Evolutionary conservation across 164 flowering plant genomes (phyloP), one percentile per base, ranked within the genome.

Genomic region (Magnolia kwangsiensis): DNA sequence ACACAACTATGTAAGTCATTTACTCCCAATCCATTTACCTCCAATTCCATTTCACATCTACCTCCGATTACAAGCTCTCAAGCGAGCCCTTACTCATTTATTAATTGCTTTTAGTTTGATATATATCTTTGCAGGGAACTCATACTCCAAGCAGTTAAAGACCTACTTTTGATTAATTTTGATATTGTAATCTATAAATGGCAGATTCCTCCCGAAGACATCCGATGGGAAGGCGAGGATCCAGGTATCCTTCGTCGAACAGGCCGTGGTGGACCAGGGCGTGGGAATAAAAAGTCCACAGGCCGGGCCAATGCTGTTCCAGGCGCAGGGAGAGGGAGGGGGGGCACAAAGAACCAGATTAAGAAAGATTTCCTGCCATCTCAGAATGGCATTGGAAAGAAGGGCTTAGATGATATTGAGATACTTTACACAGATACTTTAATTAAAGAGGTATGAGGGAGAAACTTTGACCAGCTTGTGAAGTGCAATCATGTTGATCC

Each of bases 121-220:
- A 19, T 59, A 1, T 10, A 63, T 18, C 65, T 65, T 68, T 31
- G 4, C 71, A 18, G 49, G 50, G 8, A 13, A 23, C 37, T 68
- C 20, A 68, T 68, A 68, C 31, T 13, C 31, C 37, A 65, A 8
- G 37, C 1, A 16, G 49, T 55, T 16, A 18, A 63, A 24, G 51
- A 18, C 10, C 68, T 73, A 20, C 11, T 27, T 11, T 13, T n/a
- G 11, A 23, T 63, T 63, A 65, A 23, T 73, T 65, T 24, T 49
- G 64, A 74, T 50, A 2, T 51, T 27, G 8, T 50, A 20, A 23
- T 8, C 1, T 50, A 50, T 73, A 19, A 37, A 51, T 78, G 78
- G 1, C 82, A 96, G 99, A 94, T 96, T 72, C 85, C 95, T 73
- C 92, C 95, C 8, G 89, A 91, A 72, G 99, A 96, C 82, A 90